Evolutionary conservation across 768 basidiomycete genomes (phyloP).

Genomic region (Calocera viscosa): DNA sequence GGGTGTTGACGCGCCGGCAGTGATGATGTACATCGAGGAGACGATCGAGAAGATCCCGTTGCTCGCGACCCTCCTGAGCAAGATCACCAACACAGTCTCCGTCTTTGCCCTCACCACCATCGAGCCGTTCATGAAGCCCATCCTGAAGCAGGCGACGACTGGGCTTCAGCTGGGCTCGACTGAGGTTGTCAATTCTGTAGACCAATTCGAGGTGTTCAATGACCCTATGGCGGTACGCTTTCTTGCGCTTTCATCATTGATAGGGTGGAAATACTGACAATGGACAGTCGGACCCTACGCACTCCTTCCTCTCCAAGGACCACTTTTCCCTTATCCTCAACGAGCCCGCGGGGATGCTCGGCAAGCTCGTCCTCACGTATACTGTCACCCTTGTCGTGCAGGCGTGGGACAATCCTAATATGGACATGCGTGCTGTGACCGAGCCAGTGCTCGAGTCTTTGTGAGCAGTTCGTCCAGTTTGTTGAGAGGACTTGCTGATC

Average conservation of each 20-base stretch:
- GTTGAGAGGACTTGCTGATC: background rate
- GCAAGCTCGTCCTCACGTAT: slow-evolving; percentile 52
- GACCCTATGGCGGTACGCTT: slow-evolving; percentile 48
- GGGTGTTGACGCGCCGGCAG: background rate
- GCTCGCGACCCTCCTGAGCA: slow-evolving; percentile 40
- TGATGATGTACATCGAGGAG: slow-evolving; percentile 4
- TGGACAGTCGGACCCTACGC: slow-evolving; percentile 57
- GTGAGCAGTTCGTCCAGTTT: slow-evolving; percentile 31
- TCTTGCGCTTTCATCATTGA: slow-evolving; percentile 17
- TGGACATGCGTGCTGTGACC: slow-evolving; percentile 43
- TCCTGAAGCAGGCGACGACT: slow-evolving; percentile 55
- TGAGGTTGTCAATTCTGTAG: slow-evolving; percentile 65
- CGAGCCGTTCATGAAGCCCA: slow-evolving; percentile 74
- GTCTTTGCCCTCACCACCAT: slow-evolving; percentile 77
- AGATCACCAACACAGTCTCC: slow-evolving; percentile 21
- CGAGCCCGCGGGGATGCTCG: slow-evolving; percentile 63
- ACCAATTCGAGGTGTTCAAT: slow-evolving; percentile 72
- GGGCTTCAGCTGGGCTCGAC: slow-evolving; percentile 52
- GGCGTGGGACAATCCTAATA: slow-evolving; percentile 62
- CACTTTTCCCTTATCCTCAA: slow-evolving; percentile 62
- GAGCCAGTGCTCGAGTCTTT: slow-evolving; percentile 57
- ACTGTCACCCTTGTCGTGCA: slow-evolving; percentile 55
- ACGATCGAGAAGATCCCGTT: slow-evolving; percentile 61
- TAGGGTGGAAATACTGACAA: slow-evolving; percentile 7
- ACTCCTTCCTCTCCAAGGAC: slow-evolving; percentile 67